Evolutionary conservation across 2,329 filamentous ascomycete species (phyloP), one percentile per base, ranked within the genome.

Genomic region (Alternaria sp.): DNA sequence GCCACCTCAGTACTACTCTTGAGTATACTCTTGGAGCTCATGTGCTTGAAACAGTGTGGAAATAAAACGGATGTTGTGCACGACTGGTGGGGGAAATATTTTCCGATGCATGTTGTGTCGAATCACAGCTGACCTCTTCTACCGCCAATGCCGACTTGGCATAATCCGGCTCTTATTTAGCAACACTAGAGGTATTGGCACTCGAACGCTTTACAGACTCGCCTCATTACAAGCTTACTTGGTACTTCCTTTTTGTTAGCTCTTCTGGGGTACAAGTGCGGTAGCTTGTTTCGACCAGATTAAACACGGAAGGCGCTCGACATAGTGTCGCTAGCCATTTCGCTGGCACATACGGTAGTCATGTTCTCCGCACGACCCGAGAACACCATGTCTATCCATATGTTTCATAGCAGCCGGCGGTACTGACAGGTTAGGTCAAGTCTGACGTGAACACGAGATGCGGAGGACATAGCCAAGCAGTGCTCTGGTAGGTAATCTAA

Each of bases 381-480:
- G n/a, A 28, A 38, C 11, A 40, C 28, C 27, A 18, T 32, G 18
- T 32, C n/a, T 46, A 16, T 27, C 44, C 54, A 61, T 49, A 34
- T 58, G 54, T 60, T 49, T 46, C 28, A 36, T 41, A 10, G 20
- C 43, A 38, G 28, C 41, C 36, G 38, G 44, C 46, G 45, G 45
- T 46, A 27, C 50, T 52, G 41, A 46, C 28, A 11, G 28, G 28
- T 30, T 11, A 70, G 67, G 69, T 71, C 67, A 66, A 62, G 63
- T 54, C 57, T 36, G 43, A 14, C 49, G 28, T 40, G 54, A 63
- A 52, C 61, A 48, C 56, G 48, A 51, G 46, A 52, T 55, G 48
- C 63, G 57, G 58, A 53, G 45, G 9, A 36, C 36, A 18, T 10
- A 18, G 36, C n/a, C n/a, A 40, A 20, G n/a, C n/a, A 18, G 9